phyloP scores from a whole-genome alignment of 768 basidiomycete genomes.

The Pleurotus tuber-regium region DNA sequence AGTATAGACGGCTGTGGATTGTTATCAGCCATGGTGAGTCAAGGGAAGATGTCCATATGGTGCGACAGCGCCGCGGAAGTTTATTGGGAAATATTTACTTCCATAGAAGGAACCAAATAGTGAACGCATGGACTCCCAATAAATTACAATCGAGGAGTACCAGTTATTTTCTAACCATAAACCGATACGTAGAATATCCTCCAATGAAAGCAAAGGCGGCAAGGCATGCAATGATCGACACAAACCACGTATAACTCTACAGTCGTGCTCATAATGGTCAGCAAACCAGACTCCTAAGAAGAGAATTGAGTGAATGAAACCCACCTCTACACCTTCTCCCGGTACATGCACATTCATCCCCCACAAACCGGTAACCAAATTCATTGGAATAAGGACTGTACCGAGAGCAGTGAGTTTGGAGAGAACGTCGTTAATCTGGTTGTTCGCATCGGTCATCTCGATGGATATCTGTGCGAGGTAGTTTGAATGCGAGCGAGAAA shows the following conservation, averaged over 20 bases:
- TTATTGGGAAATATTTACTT: background rate
- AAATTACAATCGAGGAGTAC: background rate
- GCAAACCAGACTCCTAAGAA: too few species aligned
- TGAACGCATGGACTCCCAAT: background rate
- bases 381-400: constrained; percentile 97
- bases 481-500: constrained; percentile 97
- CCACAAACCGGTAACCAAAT: constrained; percentile 95
- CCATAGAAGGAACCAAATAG: background rate
- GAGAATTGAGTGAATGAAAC: constrained; percentile 19
- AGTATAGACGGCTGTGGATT: constrained; percentile 35
- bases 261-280: too few species aligned
- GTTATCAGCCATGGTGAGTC: constrained; percentile 1
- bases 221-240: constrained; percentile 78
- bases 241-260: constrained; percentile 77
- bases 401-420: constrained; percentile 96
- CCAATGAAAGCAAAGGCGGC: constrained; percentile 81
- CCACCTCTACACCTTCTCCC: constrained; percentile 61
- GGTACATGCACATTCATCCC: constrained; percentile 99
- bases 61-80: background rate
- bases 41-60: background rate
- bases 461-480: constrained; percentile 99
- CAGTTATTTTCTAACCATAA: constrained; percentile 52
- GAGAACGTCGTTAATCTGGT: constrained; percentile 98
- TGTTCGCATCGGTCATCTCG: constrained; percentile 99
- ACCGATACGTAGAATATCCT: constrained; percentile 74